These are phyloP conservation scores for Phytophthora pistaciae DNA, from an alignment of 352 stramenopile species.

Conservation along the genomic window DNA sequence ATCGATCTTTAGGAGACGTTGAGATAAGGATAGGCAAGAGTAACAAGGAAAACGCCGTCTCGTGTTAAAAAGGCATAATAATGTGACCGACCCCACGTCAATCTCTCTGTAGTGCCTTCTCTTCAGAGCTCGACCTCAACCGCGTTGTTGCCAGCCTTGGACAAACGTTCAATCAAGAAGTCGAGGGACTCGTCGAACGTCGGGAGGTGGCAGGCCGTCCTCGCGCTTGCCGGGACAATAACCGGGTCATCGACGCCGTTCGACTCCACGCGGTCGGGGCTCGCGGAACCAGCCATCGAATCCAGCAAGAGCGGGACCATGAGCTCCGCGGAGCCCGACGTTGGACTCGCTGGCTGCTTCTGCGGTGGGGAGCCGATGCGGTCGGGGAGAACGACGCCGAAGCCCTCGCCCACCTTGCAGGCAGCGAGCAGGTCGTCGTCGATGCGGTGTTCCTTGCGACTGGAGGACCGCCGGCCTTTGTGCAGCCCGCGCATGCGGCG, in stretches of 20 bases:
- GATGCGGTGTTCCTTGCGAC: constrained; percentile 50
- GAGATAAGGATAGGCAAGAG: not conserved
- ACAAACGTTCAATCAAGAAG: constrained; percentile 60
- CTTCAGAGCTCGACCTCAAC: constrained; percentile 25
- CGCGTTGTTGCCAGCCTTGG: constrained; percentile 8
- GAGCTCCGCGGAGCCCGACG: constrained; percentile 3
- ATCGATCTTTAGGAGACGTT: not conserved
- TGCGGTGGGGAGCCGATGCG: not conserved
- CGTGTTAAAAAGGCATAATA: constrained; percentile 1
- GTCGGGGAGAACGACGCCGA: constrained; percentile 37
- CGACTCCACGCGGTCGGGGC: constrained; percentile 32
- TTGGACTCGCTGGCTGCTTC: not conserved
- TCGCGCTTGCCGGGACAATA: not conserved
- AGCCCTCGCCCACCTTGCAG: constrained; percentile 43
- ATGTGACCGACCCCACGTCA: not conserved
- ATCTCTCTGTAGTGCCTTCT: not conserved
- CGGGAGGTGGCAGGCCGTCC: constrained; percentile 34
- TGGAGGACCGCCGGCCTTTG: constrained; percentile 46
- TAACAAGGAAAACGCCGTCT: not conserved
- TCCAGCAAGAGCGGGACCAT: constrained; percentile 28
- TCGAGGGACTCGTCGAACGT: constrained; percentile 67
- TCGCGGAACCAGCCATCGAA: constrained; percentile 25
- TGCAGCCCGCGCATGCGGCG: constrained; percentile 54
- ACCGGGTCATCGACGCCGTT: constrained; percentile 17
- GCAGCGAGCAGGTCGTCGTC: constrained; percentile 46